Percentiles rank a stretch among this genome's conserved stretches.
phyloP scores from a whole-genome alignment of 306 rosid species.

The Vicia sativa region DNA sequence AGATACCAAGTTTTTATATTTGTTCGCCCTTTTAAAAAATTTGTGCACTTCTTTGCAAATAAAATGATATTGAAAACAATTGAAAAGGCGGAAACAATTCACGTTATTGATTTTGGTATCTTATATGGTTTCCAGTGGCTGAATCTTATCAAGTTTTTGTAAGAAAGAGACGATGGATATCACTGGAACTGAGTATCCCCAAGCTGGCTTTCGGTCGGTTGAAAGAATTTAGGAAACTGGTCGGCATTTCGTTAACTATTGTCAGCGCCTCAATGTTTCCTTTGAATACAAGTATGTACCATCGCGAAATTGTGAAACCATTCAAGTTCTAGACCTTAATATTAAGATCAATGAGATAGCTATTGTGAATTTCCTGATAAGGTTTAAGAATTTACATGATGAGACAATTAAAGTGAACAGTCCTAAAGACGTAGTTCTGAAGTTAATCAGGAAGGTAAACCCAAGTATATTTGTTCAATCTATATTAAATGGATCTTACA shows the following conservation, averaged over 20 bases:
- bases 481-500: constrained; percentile 62
- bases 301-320: constrained; percentile 71
- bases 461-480: constrained; percentile 63
- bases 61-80: constrained; percentile 52
- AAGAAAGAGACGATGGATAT: constrained; percentile 63
- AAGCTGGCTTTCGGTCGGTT: constrained; percentile 77
- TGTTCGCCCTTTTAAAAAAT: constrained; percentile 67
- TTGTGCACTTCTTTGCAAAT: constrained; percentile 61
- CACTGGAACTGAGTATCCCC: constrained; percentile 84
- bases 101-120: constrained; percentile 83
- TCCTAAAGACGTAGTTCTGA: constrained; percentile 66
- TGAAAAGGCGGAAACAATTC: constrained; percentile 60
- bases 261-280: constrained; percentile 69
- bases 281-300: constrained; percentile 70
- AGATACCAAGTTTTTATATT: constrained; percentile 54
- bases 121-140: constrained; percentile 92
- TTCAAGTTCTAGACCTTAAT: constrained; percentile 61
- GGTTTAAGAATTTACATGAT: constrained; percentile 65
- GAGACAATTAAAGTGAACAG: constrained; percentile 67
- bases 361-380: constrained; percentile 57
- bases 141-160: constrained; percentile 63
- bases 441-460: constrained; percentile 65
- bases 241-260: constrained; percentile 67
- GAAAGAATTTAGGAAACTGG: constrained; percentile 79
- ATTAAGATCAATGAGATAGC: constrained; percentile 55